A percentile compares a stretch with the other conserved stretches of the same genome.
Evolutionary conservation across 2,329 filamentous ascomycete species (phyloP).

Genomic region (Ophiostoma triangulosporum): DNA sequence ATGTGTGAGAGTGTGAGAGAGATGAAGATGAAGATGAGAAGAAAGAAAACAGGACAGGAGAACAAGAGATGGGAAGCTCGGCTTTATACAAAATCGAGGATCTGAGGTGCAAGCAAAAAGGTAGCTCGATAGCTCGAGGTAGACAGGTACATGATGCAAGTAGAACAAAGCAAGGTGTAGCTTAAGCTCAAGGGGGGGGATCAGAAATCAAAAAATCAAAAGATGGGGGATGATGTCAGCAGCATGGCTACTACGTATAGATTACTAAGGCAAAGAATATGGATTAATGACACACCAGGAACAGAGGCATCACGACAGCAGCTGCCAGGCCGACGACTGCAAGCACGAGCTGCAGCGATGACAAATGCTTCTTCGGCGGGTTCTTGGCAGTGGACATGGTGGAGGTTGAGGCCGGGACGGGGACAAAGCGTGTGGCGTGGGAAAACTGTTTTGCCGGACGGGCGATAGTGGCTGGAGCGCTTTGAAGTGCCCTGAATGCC

Average conservation of each 20-base stretch:
- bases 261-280: too few species aligned
- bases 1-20: neutral
- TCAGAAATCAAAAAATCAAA: neutral
- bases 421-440: neutral
- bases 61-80: neutral
- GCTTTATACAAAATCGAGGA: constrained; percentile 1
- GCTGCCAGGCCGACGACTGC: neutral
- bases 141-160: neutral
- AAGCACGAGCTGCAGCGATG: neutral
- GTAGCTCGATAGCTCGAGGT: neutral
- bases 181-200: neutral
- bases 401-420: too few species aligned
- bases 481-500: too few species aligned
- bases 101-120: neutral
- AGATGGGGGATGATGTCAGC: too few species aligned
- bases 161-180: neutral
- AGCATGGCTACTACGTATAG: too few species aligned
- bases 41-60: neutral
- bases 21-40: neutral
- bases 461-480: neutral
- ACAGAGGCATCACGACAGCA: neutral
- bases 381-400: too few species aligned
- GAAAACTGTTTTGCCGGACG: neutral
- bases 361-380: neutral
- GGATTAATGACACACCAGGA: too few species aligned